Evolutionary conservation across 805 yeast species (phyloP), one percentile per base, ranked within the genome.

Genomic region (Cyberlindnera suaveolens): DNA sequence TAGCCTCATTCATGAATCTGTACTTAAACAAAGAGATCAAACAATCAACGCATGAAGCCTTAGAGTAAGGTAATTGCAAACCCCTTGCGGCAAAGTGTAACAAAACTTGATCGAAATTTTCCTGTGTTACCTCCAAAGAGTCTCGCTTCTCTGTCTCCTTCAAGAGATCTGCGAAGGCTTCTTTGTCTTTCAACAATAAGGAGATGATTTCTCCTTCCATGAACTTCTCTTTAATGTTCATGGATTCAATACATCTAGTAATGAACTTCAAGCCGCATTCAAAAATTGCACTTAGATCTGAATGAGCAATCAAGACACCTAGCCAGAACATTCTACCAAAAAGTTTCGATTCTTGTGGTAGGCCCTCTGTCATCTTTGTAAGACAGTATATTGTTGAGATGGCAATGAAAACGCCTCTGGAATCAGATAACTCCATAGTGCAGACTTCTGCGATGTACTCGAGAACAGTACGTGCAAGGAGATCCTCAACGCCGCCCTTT

Each of bases 401-500:
- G 2, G 59, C 48, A 33, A 53, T 42, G 43, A 52, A 57, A 32
- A 46, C 36, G 29, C 40, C 48, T 34, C 44, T 49, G 15, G 52
- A 45, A 36, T 62, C 58, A 26, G 56, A 58, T 17, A 61, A 39
- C 18, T 51, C 52, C 41, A 63, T 67, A 8, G 56, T 58, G 20
- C 60, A 54, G 14, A 61, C 53, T n/a, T 57, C 60, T 10, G 63
- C 63, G 29, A 55, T 45, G 37, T 56, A 56, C 1, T 67, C 62
- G 6, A 63, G 42, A 8, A 74, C 60, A 31, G 63, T 66, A 43
- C 65, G 55, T 34, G 73, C 75, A 51, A 67, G 55, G n/a, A 69
- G 66, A 52, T 81, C 85, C 39, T 77, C 76, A 20, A 83, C 74
- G 23, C 87, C 88, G 11, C 69, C 63, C 47, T 75, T 76, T 0